Base-by-base conservation (phyloP, 169 alveolate genomes). In the Eimeria praecox region DNA sequence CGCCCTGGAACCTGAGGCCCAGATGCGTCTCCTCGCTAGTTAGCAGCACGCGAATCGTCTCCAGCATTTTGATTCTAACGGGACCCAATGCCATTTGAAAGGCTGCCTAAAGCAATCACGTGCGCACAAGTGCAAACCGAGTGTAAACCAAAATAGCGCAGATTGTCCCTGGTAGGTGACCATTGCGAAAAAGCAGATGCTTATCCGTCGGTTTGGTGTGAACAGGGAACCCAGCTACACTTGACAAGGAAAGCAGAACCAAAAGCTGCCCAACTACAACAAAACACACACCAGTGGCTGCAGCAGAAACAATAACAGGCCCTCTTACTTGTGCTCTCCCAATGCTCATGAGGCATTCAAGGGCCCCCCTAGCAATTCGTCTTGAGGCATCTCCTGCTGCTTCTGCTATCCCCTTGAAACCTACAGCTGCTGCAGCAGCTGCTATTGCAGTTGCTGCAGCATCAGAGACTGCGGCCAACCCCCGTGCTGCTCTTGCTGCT, bases 1-100 rank as follows among this genome's bases (percentile, higher is more conserved):
- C 93, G 14, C 96, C 96, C 30, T 78, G 87, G 52, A 78, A 92
- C 54, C 52, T 87, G 33, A 92, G 75, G 42, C 96, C 88, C 93
- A 92, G 56, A 44, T 92, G 85, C 18, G 77, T 78, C 27, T 80
- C 90, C 22, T 92, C 93, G 62, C 86, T 54, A 8, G 64, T 38
- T 24, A 92, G 96, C 59, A 92, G 59, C 66, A 52, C 49, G 59
- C 83, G 38, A 12, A 92, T 78, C 10, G 83, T 78, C 78, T 92
- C 93, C n/a, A 78, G 75, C 59, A 64, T 90, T 44, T 82, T 27
- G 38, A 14, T 66, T 78, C 93, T 56, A 22, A 85, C 27, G 2
- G 92, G 92, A 33, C 78, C 78, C 80, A 85, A 14, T 1, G 56
- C 38, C 80, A 52, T 14, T 33, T 59, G 75, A 35, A 85, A 42